Percentiles rank a stretch among this genome's conserved stretches.
Evolutionary conservation across 257 asterid genomes (phyloP).

Genomic region (Solanum sparsipilum): DNA sequence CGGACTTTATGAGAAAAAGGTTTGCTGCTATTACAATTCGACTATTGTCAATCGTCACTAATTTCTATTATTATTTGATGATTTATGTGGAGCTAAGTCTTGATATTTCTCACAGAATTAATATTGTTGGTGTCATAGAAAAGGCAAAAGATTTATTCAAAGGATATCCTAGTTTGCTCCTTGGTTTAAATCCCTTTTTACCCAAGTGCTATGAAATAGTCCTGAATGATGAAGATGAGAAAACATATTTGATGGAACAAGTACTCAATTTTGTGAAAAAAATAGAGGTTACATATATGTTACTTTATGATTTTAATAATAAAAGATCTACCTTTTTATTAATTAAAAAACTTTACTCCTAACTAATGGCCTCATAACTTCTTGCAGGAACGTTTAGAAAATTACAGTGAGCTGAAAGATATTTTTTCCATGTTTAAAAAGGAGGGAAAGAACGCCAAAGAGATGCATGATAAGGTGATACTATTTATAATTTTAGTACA

Average conservation of each 20-base stretch:
- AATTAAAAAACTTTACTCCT: too few relatives aligned
- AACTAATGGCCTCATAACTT: too few relatives aligned
- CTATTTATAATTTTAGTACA: neutral
- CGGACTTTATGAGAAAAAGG: too few relatives aligned
- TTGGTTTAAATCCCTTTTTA: neutral
- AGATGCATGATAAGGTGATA: neutral
- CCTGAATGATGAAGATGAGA: neutral
- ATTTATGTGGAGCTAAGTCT: neutral
- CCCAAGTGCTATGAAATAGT: neutral
- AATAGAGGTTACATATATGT: neutral
- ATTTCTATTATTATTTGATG: too few relatives aligned
- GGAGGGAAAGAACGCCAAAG: neutral
- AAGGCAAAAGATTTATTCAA: neutral
- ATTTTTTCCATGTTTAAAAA: neutral
- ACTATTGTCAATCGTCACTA: too few relatives aligned
- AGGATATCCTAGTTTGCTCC: neutral
- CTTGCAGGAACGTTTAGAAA: neutral
- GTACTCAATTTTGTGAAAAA: neutral
- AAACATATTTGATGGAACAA: neutral
- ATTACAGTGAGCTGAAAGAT: neutral
- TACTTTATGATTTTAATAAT: too few relatives aligned
- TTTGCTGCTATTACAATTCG: too few relatives aligned
- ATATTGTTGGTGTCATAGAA: neutral
- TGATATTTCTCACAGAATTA: neutral
- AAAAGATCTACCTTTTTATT: too few relatives aligned